phyloP scores from a whole-genome alignment of 1,284 basidiomycete genomes.

The Inonotus hispidus region DNA sequence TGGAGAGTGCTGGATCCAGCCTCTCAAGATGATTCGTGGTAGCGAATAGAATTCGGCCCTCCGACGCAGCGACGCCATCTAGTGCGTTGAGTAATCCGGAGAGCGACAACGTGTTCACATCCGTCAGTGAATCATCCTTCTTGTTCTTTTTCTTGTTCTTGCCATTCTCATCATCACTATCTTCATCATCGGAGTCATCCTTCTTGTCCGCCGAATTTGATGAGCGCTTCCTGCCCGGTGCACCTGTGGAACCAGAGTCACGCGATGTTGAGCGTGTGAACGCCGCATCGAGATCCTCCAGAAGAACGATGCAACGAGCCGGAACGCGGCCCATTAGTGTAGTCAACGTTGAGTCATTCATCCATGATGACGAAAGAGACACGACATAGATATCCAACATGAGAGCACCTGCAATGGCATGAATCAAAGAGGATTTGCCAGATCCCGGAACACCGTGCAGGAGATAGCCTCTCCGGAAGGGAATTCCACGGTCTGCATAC shows the following conservation, averaged over 20 bases:
- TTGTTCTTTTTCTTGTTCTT: slow-evolving; percentile 35
- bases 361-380: slow-evolving; percentile 70
- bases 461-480: slow-evolving; percentile 81
- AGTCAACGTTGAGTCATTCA: slow-evolving; percentile 71
- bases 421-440: slow-evolving; percentile 78
- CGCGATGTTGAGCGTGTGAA: slow-evolving; percentile 51
- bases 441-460: slow-evolving; percentile 77
- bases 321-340: slow-evolving; percentile 79
- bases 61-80: slow-evolving; percentile 81
- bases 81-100: slow-evolving; percentile 79
- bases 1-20: slow-evolving; percentile 76
- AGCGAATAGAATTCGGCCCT: slow-evolving; percentile 81
- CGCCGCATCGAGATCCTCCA: slow-evolving; percentile 81
- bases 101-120: slow-evolving; percentile 72
- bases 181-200: slow-evolving; percentile 26
- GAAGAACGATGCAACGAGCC: slow-evolving; percentile 73
- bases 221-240: slow-evolving; percentile 44
- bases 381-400: slow-evolving; percentile 78
- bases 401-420: slow-evolving; percentile 77
- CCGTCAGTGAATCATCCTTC: slow-evolving; percentile 58
- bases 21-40: slow-evolving; percentile 83
- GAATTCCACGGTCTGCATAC: slow-evolving; percentile 57
- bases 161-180: slow-evolving; percentile 31
- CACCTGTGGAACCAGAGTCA: slow-evolving; percentile 39
- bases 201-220: slow-evolving; percentile 36